phyloP scores from a whole-genome alignment of 805 yeast species.

The Ogataea paraovalis region DNA sequence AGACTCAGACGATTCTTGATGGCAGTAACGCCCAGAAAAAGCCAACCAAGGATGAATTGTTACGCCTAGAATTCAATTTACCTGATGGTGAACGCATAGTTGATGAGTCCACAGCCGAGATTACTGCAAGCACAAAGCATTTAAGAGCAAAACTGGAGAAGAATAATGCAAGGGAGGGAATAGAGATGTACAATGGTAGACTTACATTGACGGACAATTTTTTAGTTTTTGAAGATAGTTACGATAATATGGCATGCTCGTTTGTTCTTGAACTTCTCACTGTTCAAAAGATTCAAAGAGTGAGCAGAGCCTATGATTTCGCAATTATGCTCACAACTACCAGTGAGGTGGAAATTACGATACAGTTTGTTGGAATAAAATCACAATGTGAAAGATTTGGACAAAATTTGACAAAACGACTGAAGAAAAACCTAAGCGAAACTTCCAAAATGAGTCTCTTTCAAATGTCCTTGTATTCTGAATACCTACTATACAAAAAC shows the following conservation, averaged over 20 bases:
- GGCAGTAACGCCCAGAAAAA: slow-evolving; percentile 35
- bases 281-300: slow-evolving; percentile 78
- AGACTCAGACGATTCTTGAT: slow-evolving; percentile 45
- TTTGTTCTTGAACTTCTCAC: slow-evolving; percentile 73
- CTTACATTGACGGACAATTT: slow-evolving; percentile 73
- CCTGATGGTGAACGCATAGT: slow-evolving; percentile 68
- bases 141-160: slow-evolving; percentile 13
- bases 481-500: slow-evolving; percentile 66
- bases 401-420: slow-evolving; percentile 52
- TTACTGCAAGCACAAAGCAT: slow-evolving; percentile 32
- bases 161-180: slow-evolving; percentile 3
- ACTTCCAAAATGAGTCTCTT: slow-evolving; percentile 63
- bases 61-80: slow-evolving; percentile 61
- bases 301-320: slow-evolving; percentile 74
- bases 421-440: slow-evolving; percentile 59
- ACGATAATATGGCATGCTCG: slow-evolving; percentile 63
- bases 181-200: slow-evolving; percentile 40
- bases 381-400: slow-evolving; percentile 81
- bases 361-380: slow-evolving; percentile 76
- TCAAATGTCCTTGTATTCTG: slow-evolving; percentile 75
- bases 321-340: slow-evolving; percentile 71
- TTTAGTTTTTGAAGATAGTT: slow-evolving; percentile 67
- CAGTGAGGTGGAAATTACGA: slow-evolving; percentile 55
- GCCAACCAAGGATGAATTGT: slow-evolving; percentile 63
- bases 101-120: slow-evolving; percentile 66